A percentile compares a stretch with the other conserved stretches of the same genome.
phyloP scores from a whole-genome alignment of 2,329 filamentous ascomycete species.

The Trichoderma sp. region DNA sequence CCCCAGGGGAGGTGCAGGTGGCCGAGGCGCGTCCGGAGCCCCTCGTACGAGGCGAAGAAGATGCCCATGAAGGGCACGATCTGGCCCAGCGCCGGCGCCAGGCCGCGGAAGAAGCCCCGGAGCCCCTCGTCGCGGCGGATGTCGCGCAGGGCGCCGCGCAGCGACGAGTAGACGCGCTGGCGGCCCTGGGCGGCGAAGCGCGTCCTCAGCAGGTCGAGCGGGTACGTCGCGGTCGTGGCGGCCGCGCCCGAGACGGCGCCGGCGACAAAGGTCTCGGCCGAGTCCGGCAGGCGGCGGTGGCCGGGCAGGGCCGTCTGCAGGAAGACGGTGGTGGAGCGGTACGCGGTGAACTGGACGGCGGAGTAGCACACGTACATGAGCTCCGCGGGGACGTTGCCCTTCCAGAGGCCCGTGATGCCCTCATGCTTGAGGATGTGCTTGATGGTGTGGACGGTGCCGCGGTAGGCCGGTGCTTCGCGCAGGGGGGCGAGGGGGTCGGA shows the following conservation, averaged over 20 bases:
- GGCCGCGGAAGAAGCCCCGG: slow-evolving; percentile 83
- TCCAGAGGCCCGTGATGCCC: slow-evolving; percentile 87
- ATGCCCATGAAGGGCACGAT: slow-evolving; percentile 97
- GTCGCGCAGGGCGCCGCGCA: slow-evolving; percentile 68
- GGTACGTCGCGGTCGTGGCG: slow-evolving; percentile 85
- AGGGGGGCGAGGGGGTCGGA: slow-evolving; percentile 70
- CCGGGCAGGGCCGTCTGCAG: slow-evolving; percentile 56
- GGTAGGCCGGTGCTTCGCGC: slow-evolving; percentile 59
- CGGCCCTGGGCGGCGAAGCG: slow-evolving; percentile 94
- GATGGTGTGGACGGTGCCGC: slow-evolving; percentile 75
- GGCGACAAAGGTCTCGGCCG: slow-evolving; percentile 78
- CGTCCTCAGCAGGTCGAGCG: slow-evolving; percentile 88
- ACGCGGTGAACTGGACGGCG: slow-evolving; percentile 85
- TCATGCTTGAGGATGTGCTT: slow-evolving; percentile 77
- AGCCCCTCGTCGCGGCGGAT: slow-evolving; percentile 76
- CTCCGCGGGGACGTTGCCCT: slow-evolving; percentile 96
- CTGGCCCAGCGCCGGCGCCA: slow-evolving; percentile 78
- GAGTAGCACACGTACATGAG: slow-evolving; percentile 91
- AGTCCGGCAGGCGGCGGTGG: slow-evolving; percentile 55
- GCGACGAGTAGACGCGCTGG: slow-evolving; percentile 73
- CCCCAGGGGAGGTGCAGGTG: slow-evolving; percentile 66
- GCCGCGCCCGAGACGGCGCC: slow-evolving; percentile 81
- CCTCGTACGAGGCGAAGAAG: slow-evolving; percentile 90
- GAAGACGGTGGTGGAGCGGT: slow-evolving; percentile 71
- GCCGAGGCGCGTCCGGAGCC: slow-evolving; percentile 63